Conservation (phyloP, 1,284 basidiomycete species). For the Nidula niveotomentosa region DNA sequence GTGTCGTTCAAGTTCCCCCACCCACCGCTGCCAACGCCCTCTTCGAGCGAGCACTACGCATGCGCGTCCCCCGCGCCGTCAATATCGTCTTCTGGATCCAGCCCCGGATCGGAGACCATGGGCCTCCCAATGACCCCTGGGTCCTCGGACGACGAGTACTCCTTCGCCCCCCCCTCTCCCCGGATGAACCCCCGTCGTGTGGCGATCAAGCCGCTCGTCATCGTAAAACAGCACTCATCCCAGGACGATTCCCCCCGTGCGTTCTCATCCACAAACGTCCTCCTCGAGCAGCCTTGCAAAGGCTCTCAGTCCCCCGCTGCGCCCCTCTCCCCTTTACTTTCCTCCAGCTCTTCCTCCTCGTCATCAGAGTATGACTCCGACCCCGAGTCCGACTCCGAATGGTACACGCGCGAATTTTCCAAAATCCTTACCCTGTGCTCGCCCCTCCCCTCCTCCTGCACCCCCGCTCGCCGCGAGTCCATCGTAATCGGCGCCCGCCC, state of each 20-base stretch:
- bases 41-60: slow-evolving; percentile 12
- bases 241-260: slow-evolving; percentile 7
- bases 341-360: not conserved
- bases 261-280: not conserved
- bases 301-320: slow-evolving; percentile 2
- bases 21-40: slow-evolving; percentile 29
- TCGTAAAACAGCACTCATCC: slow-evolving; percentile 27
- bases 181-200: slow-evolving; percentile 24
- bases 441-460: slow-evolving; percentile 18
- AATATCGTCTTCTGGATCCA: slow-evolving; percentile 28
- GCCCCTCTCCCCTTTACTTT: not conserved
- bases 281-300: too few species aligned
- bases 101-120: slow-evolving; percentile 26
- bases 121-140: slow-evolving; percentile 36
- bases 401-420: slow-evolving; percentile 38
- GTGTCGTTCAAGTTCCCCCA: slow-evolving; percentile 31
- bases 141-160: slow-evolving; percentile 36
- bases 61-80: slow-evolving; percentile 26
- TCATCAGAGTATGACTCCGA: slow-evolving; percentile 25
- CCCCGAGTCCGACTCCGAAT: slow-evolving; percentile 37
- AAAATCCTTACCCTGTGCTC: slow-evolving; percentile 30
- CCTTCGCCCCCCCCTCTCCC: slow-evolving; percentile 14
- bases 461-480: slow-evolving; percentile 30
- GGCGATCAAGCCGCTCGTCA: slow-evolving; percentile 35
- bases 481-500: slow-evolving; percentile 15